A percentile compares a stretch with the other conserved stretches of the same genome.
Conservation (phyloP, 176 grass and related monocot species). For the Echinochloa phyllopogon region DNA sequence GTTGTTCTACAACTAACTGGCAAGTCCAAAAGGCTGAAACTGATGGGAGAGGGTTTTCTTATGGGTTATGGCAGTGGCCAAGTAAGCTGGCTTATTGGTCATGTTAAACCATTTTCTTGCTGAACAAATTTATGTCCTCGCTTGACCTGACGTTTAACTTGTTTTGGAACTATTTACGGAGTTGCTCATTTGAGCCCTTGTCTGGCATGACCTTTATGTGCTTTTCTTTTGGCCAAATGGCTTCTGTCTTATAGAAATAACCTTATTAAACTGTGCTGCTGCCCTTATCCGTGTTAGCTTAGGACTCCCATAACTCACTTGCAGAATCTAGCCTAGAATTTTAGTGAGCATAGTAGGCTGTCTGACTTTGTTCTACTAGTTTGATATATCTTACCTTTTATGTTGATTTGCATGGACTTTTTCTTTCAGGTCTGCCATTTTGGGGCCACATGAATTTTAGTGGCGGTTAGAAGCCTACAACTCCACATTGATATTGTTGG, state of each 20-base stretch:
- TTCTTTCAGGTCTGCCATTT: conserved; percentile 47
- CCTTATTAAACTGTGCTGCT: background rate
- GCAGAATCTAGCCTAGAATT: background rate
- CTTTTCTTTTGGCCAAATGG: background rate
- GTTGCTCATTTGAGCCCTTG: background rate
- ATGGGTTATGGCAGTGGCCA: background rate
- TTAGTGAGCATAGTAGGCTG: conserved; percentile 18
- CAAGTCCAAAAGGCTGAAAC: background rate
- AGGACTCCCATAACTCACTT: background rate
- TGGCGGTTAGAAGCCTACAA: conserved; percentile 35
- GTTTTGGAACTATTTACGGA: background rate
- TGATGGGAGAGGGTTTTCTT: background rate
- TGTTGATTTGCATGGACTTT: conserved; percentile 22
- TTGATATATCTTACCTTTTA: conserved; percentile 1
- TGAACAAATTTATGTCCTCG: conserved; percentile 6
- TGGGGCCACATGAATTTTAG: conserved; percentile 33
- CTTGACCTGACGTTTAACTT: background rate
- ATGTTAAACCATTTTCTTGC: background rate
- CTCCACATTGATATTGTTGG: background rate
- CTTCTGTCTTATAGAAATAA: background rate
- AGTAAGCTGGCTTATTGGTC: background rate
- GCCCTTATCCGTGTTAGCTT: background rate
- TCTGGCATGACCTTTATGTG: background rate
- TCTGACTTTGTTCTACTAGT: background rate
- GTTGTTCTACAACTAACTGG: background rate